Base-by-base conservation (phyloP, 306 rosid species). In the Cajanus cajan region DNA sequence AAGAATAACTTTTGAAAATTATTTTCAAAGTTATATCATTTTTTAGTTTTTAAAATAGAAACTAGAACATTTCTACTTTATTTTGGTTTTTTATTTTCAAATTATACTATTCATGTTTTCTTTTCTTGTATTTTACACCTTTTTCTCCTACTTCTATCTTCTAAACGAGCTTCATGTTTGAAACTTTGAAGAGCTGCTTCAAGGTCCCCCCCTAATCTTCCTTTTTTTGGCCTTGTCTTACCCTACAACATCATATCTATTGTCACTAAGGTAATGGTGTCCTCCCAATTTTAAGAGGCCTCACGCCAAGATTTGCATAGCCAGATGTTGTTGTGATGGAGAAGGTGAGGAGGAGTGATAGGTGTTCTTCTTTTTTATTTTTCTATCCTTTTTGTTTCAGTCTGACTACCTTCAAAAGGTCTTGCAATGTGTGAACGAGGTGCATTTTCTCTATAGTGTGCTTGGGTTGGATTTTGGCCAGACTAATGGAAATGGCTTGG, bases 321-420 rank as follows among this genome's bases (percentile, higher is more conserved):
- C n/a, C n/a, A n/a, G n/a, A n/a, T n/a, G n/a, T n/a, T n/a, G n/a
- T n/a, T n/a, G n/a, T n/a, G n/a, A n/a, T n/a, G n/a, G n/a, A n/a
- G n/a, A n/a, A n/a, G n/a, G n/a, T n/a, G n/a, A n/a, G n/a, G n/a
- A n/a, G n/a, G n/a, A n/a, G n/a, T n/a, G n/a, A n/a, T n/a, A n/a
- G n/a, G n/a, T n/a, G n/a, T n/a, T n/a, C 63, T 28, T 41, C 67
- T 39, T 64, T 44, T 54, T 0, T 18, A 77, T n/a, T 68, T 85
- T 76, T 58, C 48, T 51, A 0, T 58, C 40, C 28, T 77, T 41
- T 36, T 78, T 48, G 71, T 57, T 69, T 76, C 91, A 94, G 98
- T 92, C 97, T 1, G 97, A 91, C 33, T 97, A 98, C 68, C 96
- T 95, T 79, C 87, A 93, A 39, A 92, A 91, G 88, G 97, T 92